Evolutionary conservation across 2,329 filamentous ascomycete species (phyloP).

Genomic region (Colletotrichum caudatum): DNA sequence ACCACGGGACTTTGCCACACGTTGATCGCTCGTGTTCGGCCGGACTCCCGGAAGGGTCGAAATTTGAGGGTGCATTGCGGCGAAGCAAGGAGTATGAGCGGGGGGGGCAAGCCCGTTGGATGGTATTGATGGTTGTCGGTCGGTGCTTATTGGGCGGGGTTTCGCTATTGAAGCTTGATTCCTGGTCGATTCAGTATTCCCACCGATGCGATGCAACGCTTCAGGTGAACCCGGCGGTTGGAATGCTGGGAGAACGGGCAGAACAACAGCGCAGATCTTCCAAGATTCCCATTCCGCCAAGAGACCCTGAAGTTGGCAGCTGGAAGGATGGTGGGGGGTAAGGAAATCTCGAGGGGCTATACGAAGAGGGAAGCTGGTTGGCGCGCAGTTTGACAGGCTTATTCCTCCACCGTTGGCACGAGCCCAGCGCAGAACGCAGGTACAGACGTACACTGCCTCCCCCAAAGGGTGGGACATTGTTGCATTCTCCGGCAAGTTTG

Average conservation of each 20-base stretch:
- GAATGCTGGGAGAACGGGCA: constrained; percentile 26
- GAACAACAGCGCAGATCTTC: constrained; percentile 37
- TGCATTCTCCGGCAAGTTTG: constrained; percentile 6
- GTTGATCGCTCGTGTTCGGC: constrained; percentile 41
- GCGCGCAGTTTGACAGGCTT: neutral
- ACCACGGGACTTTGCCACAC: constrained; percentile 39
- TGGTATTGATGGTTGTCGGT: constrained; percentile 18
- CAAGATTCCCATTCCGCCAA: constrained; percentile 33
- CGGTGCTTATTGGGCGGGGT: constrained; percentile 33
- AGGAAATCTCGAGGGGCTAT: constrained; percentile 12
- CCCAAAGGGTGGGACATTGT: neutral
- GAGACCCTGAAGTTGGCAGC: constrained; percentile 38
- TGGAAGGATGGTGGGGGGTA: neutral
- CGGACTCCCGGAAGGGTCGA: constrained; percentile 18
- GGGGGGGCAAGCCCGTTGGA: constrained; percentile 10
- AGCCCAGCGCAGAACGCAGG: constrained; percentile 36
- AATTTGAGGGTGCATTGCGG: constrained; percentile 4
- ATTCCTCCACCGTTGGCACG: constrained; percentile 8
- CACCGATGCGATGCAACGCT: constrained; percentile 35
- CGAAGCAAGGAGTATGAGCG: constrained; percentile 3
- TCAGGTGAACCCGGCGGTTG: constrained; percentile 38
- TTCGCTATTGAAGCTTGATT: constrained; percentile 29
- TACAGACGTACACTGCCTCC: constrained; percentile 33
- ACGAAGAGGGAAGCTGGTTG: constrained; percentile 19
- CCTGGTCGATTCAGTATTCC: neutral